A percentile compares a stretch with the other conserved stretches of the same genome.
Evolutionary conservation across 257 asterid genomes (phyloP).

Genomic region (Lycium ferocissimum): DNA sequence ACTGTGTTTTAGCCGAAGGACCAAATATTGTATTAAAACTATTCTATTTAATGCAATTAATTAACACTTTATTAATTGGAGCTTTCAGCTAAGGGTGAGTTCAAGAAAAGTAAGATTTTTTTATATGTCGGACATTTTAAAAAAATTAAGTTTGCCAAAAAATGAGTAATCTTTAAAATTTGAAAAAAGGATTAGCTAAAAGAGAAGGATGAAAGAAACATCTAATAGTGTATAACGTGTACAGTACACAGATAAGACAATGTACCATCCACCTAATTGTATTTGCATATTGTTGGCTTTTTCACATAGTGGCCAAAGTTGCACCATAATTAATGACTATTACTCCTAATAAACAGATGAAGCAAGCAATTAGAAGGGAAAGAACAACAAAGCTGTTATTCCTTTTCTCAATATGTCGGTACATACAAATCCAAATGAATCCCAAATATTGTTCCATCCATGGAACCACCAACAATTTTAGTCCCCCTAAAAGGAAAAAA

Average conservation of each 20-base stretch:
- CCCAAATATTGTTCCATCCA: not conserved
- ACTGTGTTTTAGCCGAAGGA: too few species aligned
- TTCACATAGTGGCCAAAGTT: not conserved
- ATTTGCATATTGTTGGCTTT: not conserved
- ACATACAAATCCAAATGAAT: conserved; percentile 1
- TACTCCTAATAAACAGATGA: too few species aligned
- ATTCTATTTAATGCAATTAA: too few species aligned
- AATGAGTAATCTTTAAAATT: too few species aligned
- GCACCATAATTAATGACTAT: not conserved
- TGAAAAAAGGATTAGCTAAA: too few species aligned
- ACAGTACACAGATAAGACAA: not conserved
- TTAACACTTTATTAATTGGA: too few species aligned
- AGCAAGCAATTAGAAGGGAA: not conserved
- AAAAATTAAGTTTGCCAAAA: too few species aligned
- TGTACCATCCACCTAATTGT: not conserved
- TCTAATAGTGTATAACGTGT: not conserved
- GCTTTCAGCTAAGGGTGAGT: too few species aligned
- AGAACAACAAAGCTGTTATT: not conserved
- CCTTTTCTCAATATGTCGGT: not conserved
- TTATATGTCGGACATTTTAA: too few species aligned
- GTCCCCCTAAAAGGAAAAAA: not conserved
- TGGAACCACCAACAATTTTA: not conserved
- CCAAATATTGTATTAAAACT: too few species aligned
- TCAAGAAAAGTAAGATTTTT: too few species aligned
- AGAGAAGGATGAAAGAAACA: not conserved